These are phyloP conservation scores for Glycine latifolia DNA, from an alignment of 306 rosid genomes.

Conservation along the genomic window DNA sequence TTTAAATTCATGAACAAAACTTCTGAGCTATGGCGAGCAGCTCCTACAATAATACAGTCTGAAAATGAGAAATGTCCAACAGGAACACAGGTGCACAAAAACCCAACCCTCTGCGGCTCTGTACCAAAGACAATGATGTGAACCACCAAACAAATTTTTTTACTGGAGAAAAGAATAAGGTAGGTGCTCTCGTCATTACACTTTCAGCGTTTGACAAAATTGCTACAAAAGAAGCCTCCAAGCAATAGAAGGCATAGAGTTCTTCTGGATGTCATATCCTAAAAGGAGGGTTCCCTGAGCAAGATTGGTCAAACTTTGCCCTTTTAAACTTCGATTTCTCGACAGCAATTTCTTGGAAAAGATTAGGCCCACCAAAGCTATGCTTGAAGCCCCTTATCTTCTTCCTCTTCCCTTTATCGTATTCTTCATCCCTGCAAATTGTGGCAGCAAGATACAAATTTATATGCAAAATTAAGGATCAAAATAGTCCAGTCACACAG, in stretches of 20 bases:
- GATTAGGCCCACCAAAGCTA: slow-evolving; percentile 69
- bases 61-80: slow-evolving; percentile 42
- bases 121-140: not conserved
- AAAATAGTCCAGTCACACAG: slow-evolving; percentile 3
- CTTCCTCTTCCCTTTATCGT: slow-evolving; percentile 86
- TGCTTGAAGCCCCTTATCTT: slow-evolving; percentile 64
- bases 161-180: slow-evolving; percentile 40
- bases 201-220: slow-evolving; percentile 44
- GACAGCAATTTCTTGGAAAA: slow-evolving; percentile 75
- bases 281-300: slow-evolving; percentile 72
- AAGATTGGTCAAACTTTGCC: slow-evolving; percentile 58
- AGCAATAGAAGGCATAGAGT: not conserved
- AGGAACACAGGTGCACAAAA: not conserved
- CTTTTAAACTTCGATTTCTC: slow-evolving; percentile 59
- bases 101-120: slow-evolving; percentile 39
- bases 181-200: slow-evolving; percentile 45
- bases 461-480: not conserved
- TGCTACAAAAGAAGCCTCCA: slow-evolving; percentile 42
- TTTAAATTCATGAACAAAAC: slow-evolving; percentile 47
- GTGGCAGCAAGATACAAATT: slow-evolving; percentile 4
- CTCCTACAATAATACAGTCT: slow-evolving; percentile 42
- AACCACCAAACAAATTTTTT: slow-evolving; percentile 14
- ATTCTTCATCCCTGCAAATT: slow-evolving; percentile 88
- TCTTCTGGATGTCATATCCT: slow-evolving; percentile 63
- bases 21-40: slow-evolving; percentile 37